Evolutionary conservation across 2,329 filamentous ascomycete genomes (phyloP).

Genomic region (Pestalotiopsis sp.): DNA sequence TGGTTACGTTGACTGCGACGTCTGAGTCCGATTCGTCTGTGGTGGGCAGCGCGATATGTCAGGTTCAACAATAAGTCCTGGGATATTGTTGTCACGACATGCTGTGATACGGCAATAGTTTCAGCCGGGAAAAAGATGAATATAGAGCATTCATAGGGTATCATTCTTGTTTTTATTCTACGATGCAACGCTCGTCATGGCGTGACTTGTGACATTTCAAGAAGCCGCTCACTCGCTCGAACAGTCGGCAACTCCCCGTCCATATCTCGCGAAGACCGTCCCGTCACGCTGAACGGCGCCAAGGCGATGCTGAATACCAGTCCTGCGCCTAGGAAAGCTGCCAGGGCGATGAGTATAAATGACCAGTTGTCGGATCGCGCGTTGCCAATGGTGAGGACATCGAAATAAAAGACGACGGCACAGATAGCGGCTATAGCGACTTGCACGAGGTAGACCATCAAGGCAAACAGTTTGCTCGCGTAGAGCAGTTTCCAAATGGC

Average conservation of each 20-base stretch:
- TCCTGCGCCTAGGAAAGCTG: neutral
- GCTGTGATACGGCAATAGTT: too few species aligned
- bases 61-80: conserved; percentile 27
- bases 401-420: conserved; percentile 6
- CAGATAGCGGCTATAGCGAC: conserved; percentile 8
- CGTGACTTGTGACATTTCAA: neutral
- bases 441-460: conserved; percentile 9
- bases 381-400: conserved; percentile 6
- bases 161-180: neutral
- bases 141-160: neutral
- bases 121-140: too few species aligned
- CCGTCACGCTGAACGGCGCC: neutral
- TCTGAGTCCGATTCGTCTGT: conserved; percentile 45
- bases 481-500: conserved; percentile 1
- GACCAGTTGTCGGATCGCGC: conserved; percentile 8
- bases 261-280: neutral
- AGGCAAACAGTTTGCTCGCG: conserved; percentile 10
- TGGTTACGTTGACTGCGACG: conserved; percentile 44
- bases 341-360: conserved; percentile 5
- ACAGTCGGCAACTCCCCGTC: neutral
- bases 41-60: conserved; percentile 32
- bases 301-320: neutral
- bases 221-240: neutral
- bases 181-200: neutral
- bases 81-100: neutral